Evolutionary conservation across 2,329 filamentous ascomycete genomes (phyloP).

Genomic region (Diaporthe sp.): DNA sequence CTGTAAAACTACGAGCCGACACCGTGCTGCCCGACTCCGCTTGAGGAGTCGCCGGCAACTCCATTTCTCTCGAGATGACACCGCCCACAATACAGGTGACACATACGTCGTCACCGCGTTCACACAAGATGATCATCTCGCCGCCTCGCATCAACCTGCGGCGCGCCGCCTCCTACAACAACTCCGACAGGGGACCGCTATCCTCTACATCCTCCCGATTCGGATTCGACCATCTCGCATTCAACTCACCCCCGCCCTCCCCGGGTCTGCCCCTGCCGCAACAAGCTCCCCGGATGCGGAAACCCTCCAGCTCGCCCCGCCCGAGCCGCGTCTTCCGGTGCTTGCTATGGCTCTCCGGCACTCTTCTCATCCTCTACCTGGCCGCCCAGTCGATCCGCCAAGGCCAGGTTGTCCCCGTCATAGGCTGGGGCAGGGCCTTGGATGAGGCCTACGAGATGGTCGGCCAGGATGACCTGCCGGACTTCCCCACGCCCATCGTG

Average conservation of each 20-base stretch:
- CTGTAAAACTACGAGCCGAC: slow-evolving; percentile 20
- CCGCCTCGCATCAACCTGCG: slow-evolving; percentile 71
- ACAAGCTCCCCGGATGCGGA: slow-evolving; percentile 71
- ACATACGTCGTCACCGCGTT: slow-evolving; percentile 46
- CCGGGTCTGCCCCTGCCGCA: slow-evolving; percentile 74
- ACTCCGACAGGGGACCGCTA: slow-evolving; percentile 64
- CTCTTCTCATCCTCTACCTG: slow-evolving; percentile 66
- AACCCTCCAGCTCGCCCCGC: slow-evolving; percentile 68
- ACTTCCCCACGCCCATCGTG: slow-evolving; percentile 79
- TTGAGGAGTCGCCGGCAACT: slow-evolving; percentile 26
- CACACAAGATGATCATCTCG: slow-evolving; percentile 64
- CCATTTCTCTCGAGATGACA: slow-evolving; percentile 20
- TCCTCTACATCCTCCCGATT: slow-evolving; percentile 74
- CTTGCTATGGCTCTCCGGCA: slow-evolving; percentile 65
- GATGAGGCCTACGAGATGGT: slow-evolving; percentile 75
- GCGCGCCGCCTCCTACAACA: slow-evolving; percentile 68
- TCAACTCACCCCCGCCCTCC: slow-evolving; percentile 76
- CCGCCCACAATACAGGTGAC: slow-evolving; percentile 38
- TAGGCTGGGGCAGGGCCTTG: slow-evolving; percentile 53
- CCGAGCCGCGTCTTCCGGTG: slow-evolving; percentile 70
- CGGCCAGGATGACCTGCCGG: slow-evolving; percentile 73
- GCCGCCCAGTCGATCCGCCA: slow-evolving; percentile 50
- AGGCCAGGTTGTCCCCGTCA: slow-evolving; percentile 47
- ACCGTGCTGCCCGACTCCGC: slow-evolving; percentile 18
- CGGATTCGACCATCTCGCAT: slow-evolving; percentile 76